Evolutionary conservation across 2,329 filamentous ascomycete species (phyloP), one percentile per base, ranked within the genome.

Genomic region (Colletotrichum tanaceti): DNA sequence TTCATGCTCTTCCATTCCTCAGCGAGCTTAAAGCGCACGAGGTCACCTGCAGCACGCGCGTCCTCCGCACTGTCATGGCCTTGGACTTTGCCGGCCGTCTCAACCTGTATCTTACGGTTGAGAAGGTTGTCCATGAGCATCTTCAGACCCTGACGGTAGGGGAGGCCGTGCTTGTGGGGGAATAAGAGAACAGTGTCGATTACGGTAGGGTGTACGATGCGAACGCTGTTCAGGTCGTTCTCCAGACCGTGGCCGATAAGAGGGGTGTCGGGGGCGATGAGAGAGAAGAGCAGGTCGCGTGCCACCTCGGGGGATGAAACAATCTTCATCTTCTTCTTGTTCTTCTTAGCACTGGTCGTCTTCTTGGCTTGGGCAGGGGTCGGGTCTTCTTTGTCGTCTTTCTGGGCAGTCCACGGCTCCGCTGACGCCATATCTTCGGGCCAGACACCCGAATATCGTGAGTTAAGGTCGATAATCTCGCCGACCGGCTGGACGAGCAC

Each of bases 11-110:
- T 87, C 93, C 93, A 97, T 70, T 89, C 85, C 63, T 91, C 85
- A 60, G 83, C 85, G 6, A 97, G 85, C 77, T 90, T 92, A 58
- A 89, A 84, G 54, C 91, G 84, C 0, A 97, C 92, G 59, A 99
- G 79, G 69, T 98, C 94, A 0, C 95, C 96, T 0, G 97, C 95
- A 0, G 94, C 93, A 54, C 91, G 87, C 0, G 96, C 93, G 76
- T 99, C 96, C 78, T 99, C 96, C 32, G 91, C 91, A 32, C 93
- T 97, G 80, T 99, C 96, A 78, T 99, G 96, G 0, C 96, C 96
- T 22, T 82, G 73, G 22, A 82, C 77, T 52, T 81, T 78, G 4
- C 78, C 79, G 73, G 20, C 79, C 71, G 68, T 86, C 50, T 90
- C 91, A 43, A 89, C 88, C 79, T 99, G 96, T 44, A 99, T 98